Evolutionary conservation across 2,329 filamentous ascomycete genomes (phyloP).

Genomic region (Plectosphaerella cucumerina): DNA sequence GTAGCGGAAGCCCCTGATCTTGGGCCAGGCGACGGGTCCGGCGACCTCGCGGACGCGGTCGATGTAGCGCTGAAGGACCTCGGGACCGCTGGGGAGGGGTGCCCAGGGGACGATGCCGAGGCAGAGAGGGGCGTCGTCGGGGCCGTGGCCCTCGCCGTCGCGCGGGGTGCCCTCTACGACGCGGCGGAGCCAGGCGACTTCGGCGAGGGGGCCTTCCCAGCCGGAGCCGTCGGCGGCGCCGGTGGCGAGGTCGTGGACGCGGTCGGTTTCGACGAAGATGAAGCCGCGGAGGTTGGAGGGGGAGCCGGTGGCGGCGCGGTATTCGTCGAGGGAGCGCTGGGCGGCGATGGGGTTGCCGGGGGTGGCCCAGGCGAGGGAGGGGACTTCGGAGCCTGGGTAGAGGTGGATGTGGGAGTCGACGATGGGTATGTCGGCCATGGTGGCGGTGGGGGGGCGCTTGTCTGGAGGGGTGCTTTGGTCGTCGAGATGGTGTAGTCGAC

Average conservation of each 20-base stretch:
- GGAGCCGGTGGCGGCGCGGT: constrained; percentile 41
- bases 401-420: constrained; percentile 93
- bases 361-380: constrained; percentile 66
- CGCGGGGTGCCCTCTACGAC: constrained; percentile 58
- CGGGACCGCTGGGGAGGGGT: constrained; percentile 65
- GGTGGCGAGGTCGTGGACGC: constrained; percentile 54
- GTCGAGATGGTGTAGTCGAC: too few relatives aligned
- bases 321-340: constrained; percentile 63
- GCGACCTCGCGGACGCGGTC: constrained; percentile 54
- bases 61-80: constrained; percentile 62
- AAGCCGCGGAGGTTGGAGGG: constrained; percentile 57
- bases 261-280: constrained; percentile 80
- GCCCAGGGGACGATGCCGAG: constrained; percentile 79
- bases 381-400: constrained; percentile 65
- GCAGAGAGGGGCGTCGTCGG: constrained; percentile 50
- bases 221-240: constrained; percentile 44
- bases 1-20: constrained; percentile 77
- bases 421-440: constrained; percentile 51
- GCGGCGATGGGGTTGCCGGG: constrained; percentile 55
- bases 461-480: too few relatives aligned
- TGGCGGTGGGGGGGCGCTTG: constrained; percentile 2
- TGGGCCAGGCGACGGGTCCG: constrained; percentile 57
- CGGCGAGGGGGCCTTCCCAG: constrained; percentile 66
- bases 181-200: constrained; percentile 65
- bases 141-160: constrained; percentile 53